phyloP scores from a whole-genome alignment of 2,329 filamentous ascomycete species.

The Trichophyton simii region DNA sequence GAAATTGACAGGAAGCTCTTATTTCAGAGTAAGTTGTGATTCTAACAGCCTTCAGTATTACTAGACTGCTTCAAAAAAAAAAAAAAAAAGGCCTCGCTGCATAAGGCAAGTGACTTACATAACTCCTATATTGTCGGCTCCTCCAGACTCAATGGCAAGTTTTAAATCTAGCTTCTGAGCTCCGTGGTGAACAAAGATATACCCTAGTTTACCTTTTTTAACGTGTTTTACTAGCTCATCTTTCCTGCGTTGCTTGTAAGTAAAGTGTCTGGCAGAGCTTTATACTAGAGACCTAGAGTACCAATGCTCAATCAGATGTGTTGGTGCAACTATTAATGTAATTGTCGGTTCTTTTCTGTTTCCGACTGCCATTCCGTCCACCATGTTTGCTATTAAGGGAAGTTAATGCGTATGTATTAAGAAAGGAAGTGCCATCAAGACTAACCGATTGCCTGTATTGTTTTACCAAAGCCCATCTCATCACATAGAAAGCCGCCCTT shows the following conservation, averaged over 20 bases:
- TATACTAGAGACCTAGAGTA: constrained; percentile 5
- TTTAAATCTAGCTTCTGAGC: constrained; percentile 13
- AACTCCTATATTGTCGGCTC: constrained; percentile 15
- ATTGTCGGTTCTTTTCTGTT: constrained; percentile 16
- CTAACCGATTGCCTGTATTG: constrained; percentile 25
- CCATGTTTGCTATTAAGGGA: constrained; percentile 22
- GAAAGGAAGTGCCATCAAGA: background rate
- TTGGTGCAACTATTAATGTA: constrained; percentile 28
- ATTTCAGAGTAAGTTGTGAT: constrained; percentile 31
- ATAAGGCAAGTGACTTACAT: constrained; percentile 13
- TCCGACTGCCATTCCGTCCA: constrained; percentile 20
- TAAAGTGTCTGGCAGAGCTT: background rate
- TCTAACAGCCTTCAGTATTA: constrained; percentile 14
- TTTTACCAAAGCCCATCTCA: constrained; percentile 33
- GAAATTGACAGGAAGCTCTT: constrained; percentile 22
- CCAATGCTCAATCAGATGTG: constrained; percentile 26
- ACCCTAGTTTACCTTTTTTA: constrained; percentile 14
- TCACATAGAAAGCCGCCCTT: constrained; percentile 29
- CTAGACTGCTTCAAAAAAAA: background rate
- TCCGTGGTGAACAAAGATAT: constrained; percentile 19
- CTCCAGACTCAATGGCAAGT: constrained; percentile 13
- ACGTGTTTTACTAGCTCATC: constrained; percentile 24
- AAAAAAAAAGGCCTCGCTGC: background rate
- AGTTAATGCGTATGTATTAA: constrained; percentile 6
- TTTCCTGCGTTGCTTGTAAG: constrained; percentile 14